phyloP scores from a whole-genome alignment of 768 basidiomycete species.

The Mycena sanguinolenta region DNA sequence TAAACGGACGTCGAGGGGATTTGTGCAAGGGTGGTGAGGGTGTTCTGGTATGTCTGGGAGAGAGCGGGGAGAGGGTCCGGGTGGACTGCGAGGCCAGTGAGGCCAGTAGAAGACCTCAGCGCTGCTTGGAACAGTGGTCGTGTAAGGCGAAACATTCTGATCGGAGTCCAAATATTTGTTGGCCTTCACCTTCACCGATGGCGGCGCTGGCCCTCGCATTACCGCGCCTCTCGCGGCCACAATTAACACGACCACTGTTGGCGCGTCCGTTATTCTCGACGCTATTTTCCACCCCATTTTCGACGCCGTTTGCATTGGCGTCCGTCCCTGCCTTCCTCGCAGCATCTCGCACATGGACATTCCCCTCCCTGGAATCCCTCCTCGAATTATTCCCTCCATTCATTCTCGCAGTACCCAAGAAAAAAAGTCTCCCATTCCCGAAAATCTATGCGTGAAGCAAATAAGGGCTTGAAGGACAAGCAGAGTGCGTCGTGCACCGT shows the following conservation, averaged over 20 bases:
- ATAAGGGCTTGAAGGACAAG: conserved; percentile 96
- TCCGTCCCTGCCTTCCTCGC: conserved; percentile 41
- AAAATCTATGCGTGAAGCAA: conserved; percentile 94
- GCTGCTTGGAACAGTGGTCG: conserved; percentile 77
- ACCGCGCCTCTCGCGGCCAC: conserved; percentile 25
- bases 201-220: conserved; percentile 47
- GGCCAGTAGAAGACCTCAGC: conserved; percentile 85
- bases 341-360: conserved; percentile 47
- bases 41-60: conserved; percentile 79
- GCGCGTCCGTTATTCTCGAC: conserved; percentile 5
- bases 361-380: conserved; percentile 58
- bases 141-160: conserved; percentile 80
- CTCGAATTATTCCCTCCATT: conserved; percentile 88
- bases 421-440: conserved; percentile 92
- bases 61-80: conserved; percentile 88
- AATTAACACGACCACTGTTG: conserved; percentile 21
- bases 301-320: conserved; percentile 38
- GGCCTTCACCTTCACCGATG: conserved; percentile 45
- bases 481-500: conserved; percentile 68
- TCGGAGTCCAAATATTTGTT: conserved; percentile 57
- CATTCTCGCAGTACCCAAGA: conserved; percentile 94
- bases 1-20: conserved; percentile 91
- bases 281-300: conserved; percentile 27
- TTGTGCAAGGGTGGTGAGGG: conserved; percentile 74
- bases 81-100: conserved; percentile 88